phyloP scores from a whole-genome alignment of 2,329 filamentous ascomycete genomes.

The Fusarium burgessii region DNA sequence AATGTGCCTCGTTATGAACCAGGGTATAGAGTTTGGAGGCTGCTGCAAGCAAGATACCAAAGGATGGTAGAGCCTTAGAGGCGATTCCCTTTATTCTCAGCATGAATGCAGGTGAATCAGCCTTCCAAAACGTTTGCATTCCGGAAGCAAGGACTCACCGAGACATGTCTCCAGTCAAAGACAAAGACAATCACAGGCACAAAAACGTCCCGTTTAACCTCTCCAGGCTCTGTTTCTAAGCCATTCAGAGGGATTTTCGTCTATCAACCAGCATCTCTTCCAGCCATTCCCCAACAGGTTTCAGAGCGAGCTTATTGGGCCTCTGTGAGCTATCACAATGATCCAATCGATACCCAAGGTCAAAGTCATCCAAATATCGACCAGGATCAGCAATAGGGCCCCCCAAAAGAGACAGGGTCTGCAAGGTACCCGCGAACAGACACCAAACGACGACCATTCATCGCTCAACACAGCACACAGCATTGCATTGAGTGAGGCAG shows the following conservation, averaged over 20 bases:
- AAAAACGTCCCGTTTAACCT: not conserved
- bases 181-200: constrained; percentile 15
- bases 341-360: constrained; percentile 21
- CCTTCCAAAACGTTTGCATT: constrained; percentile 31
- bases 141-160: constrained; percentile 19
- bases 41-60: constrained; percentile 1
- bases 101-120: not conserved
- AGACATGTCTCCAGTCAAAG: constrained; percentile 14
- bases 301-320: constrained; percentile 15
- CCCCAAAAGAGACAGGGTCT: constrained; percentile 28
- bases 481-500: not conserved
- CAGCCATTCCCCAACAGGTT: constrained; percentile 6
- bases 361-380: constrained; percentile 13
- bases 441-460: constrained; percentile 9
- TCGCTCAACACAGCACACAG: constrained; percentile 11
- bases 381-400: constrained; percentile 25
- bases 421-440: constrained; percentile 46
- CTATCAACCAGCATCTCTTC: not conserved
- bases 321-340: constrained; percentile 31
- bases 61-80: not conserved
- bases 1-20: not conserved
- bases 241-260: constrained; percentile 9
- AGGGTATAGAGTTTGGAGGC: constrained; percentile 16
- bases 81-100: constrained; percentile 1
- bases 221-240: not conserved